phyloP scores from a whole-genome alignment of 129 eudicot genomes.

The Rutidosis leptorrhynchoides region DNA sequence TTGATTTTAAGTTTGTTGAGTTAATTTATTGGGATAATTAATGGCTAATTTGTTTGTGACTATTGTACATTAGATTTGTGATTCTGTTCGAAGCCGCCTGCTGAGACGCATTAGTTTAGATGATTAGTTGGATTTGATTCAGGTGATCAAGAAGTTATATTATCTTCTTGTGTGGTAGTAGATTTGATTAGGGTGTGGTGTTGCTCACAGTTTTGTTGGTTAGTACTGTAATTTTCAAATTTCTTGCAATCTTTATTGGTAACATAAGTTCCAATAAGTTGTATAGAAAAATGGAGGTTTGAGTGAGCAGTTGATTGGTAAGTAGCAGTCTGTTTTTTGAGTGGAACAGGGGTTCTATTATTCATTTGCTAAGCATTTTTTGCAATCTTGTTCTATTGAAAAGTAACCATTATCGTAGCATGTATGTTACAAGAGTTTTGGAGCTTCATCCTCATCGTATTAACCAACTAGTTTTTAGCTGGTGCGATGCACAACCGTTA shows the following conservation, averaged over 20 bases:
- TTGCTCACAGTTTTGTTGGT: conserved; percentile 55
- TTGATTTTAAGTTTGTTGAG: conserved; percentile 13
- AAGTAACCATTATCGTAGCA: background rate
- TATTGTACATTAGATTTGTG: conserved; percentile 53
- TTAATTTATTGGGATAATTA: conserved; percentile 19
- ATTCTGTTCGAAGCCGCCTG: conserved; percentile 63
- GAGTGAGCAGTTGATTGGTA: conserved; percentile 37
- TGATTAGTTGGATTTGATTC: conserved; percentile 34
- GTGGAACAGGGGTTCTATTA: conserved; percentile 13
- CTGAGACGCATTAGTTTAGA: conserved; percentile 52
- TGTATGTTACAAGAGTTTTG: background rate
- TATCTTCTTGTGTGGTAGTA: conserved; percentile 24
- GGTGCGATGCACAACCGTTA: too few species aligned
- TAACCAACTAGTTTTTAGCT: too few species aligned
- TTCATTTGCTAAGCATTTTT: conserved; percentile 14
- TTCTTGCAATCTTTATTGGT: conserved; percentile 41
- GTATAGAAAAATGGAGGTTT: conserved; percentile 31
- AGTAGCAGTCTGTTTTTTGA: conserved; percentile 9
- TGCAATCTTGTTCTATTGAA: conserved; percentile 2
- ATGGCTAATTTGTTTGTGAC: conserved; percentile 20
- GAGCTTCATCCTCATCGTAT: background rate
- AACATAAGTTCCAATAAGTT: conserved; percentile 32
- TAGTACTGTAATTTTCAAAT: conserved; percentile 26
- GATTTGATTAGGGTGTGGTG: conserved; percentile 24
- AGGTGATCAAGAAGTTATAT: conserved; percentile 24